Conservation (phyloP, 257 asterid genomes). For the Marsdenia floribunda region DNA sequence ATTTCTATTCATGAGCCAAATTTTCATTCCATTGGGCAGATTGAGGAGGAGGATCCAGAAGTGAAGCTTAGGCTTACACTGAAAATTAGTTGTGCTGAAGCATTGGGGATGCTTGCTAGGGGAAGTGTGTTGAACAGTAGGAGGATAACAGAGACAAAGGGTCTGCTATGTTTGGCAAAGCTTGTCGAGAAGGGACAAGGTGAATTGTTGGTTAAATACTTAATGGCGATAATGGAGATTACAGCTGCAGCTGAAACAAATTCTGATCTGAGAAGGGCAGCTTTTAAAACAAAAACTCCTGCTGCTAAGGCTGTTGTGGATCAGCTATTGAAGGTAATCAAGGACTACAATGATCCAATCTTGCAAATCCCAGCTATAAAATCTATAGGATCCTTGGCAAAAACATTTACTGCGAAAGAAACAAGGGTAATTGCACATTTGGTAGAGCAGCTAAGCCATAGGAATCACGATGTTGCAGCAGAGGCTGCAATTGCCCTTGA, state of each 20-base stretch:
- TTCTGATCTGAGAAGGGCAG: slow-evolving; percentile 60
- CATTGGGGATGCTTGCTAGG: slow-evolving; percentile 73
- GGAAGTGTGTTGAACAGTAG: slow-evolving; percentile 57
- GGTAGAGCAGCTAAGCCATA: slow-evolving; percentile 50
- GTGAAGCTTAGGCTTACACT: slow-evolving; percentile 50
- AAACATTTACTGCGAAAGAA: slow-evolving; percentile 78
- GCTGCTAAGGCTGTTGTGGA: slow-evolving; percentile 85
- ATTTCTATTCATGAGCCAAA: slow-evolving; percentile 49
- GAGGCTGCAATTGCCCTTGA: slow-evolving; percentile 66
- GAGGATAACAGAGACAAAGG: slow-evolving; percentile 71
- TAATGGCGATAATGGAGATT: slow-evolving; percentile 75
- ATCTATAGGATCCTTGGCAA: slow-evolving; percentile 61
- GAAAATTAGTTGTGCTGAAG: slow-evolving; percentile 62
- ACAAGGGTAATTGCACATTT: slow-evolving; percentile 52
- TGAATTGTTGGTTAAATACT: slow-evolving; percentile 55
- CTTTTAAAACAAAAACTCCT: slow-evolving; percentile 69
- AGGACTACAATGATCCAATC: slow-evolving; percentile 31
- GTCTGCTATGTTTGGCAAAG: slow-evolving; percentile 78
- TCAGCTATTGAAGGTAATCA: slow-evolving; percentile 61
- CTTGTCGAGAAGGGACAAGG: slow-evolving; percentile 62
- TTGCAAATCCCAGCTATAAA: slow-evolving; percentile 45
- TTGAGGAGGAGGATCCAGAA: slow-evolving; percentile 59
- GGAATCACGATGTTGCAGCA: slow-evolving; percentile 47
- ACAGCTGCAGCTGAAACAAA: slow-evolving; percentile 65
- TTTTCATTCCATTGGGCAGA: slow-evolving; percentile 31